phyloP scores from a whole-genome alignment of 306 rosid species.

The Lathyrus oleraceus region DNA sequence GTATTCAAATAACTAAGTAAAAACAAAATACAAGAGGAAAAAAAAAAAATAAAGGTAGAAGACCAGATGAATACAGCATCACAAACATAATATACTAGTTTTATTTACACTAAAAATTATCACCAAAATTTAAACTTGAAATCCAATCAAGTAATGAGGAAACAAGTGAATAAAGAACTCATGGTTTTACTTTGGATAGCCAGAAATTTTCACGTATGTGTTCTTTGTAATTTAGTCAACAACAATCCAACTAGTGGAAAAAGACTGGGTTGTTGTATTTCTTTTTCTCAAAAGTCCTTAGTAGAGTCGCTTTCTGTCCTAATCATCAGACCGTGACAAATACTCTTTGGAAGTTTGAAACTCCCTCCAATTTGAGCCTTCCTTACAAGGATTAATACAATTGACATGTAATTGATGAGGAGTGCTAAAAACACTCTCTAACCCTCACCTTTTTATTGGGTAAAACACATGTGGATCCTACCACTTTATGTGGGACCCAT shows the following conservation, averaged over 20 bases:
- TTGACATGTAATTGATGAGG: no score
- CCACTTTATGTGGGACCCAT: no score
- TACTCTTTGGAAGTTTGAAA: not conserved
- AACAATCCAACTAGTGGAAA: no score
- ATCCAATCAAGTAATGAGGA: not conserved
- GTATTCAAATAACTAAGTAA: slow-evolving; percentile 4
- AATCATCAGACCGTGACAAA: not conserved
- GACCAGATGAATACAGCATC: not conserved
- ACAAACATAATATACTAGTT: not conserved
- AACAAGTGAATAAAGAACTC: not conserved
- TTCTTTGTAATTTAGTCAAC: no score
- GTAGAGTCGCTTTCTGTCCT: not conserved
- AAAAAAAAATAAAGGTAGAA: not conserved
- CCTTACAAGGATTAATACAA: no score
- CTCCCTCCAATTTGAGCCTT: not conserved
- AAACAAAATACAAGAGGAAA: not conserved
- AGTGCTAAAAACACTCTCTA: no score
- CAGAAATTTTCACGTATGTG: not conserved
- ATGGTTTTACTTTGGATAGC: not conserved
- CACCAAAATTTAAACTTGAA: not conserved
- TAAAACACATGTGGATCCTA: no score
- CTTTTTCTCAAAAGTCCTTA: not conserved
- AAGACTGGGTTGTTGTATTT: not conserved
- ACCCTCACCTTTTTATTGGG: no score
- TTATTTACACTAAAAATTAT: not conserved